phyloP scores from a whole-genome alignment of 257 asterid species.

The Ilex aquifolium region DNA sequence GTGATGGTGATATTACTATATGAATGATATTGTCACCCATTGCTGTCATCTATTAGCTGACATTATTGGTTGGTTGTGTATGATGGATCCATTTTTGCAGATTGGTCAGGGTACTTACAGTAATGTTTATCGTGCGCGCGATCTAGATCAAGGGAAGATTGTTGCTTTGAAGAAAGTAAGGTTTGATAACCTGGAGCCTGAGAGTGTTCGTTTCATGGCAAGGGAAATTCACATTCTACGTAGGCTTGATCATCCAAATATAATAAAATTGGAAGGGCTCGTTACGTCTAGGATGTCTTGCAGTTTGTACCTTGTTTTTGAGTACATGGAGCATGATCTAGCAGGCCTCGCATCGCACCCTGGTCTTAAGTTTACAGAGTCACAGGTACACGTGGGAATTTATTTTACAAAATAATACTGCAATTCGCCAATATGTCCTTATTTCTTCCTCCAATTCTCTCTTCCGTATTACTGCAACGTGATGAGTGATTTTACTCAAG shows the following conservation, averaged over 20 bases:
- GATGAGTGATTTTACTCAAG: no score
- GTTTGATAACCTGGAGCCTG: slow-evolving; percentile 93
- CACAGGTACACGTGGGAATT: slow-evolving; percentile 49
- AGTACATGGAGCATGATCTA: slow-evolving; percentile 97
- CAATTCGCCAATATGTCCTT: no score
- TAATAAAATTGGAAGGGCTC: slow-evolving; percentile 85
- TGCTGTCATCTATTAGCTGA: neutral
- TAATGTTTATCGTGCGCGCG: slow-evolving; percentile 89
- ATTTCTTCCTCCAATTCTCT: no score
- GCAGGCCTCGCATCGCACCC: slow-evolving; percentile 90
- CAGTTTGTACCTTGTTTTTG: slow-evolving; percentile 89
- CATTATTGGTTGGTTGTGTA: neutral
- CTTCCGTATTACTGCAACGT: no score
- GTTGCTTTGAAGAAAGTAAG: slow-evolving; percentile 93
- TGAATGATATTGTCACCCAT: no score
- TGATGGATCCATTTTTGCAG: slow-evolving; percentile 29
- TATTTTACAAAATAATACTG: no score
- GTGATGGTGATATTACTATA: no score
- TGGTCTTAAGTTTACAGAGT: slow-evolving; percentile 73
- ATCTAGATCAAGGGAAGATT: slow-evolving; percentile 80
- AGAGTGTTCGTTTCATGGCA: slow-evolving; percentile 97
- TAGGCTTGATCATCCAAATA: slow-evolving; percentile 83
- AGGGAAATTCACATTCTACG: slow-evolving; percentile 92
- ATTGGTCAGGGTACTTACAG: slow-evolving; percentile 98
- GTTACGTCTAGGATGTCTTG: slow-evolving; percentile 94